Base-by-base conservation (phyloP, 805 yeast species). In the Candida alai region DNA sequence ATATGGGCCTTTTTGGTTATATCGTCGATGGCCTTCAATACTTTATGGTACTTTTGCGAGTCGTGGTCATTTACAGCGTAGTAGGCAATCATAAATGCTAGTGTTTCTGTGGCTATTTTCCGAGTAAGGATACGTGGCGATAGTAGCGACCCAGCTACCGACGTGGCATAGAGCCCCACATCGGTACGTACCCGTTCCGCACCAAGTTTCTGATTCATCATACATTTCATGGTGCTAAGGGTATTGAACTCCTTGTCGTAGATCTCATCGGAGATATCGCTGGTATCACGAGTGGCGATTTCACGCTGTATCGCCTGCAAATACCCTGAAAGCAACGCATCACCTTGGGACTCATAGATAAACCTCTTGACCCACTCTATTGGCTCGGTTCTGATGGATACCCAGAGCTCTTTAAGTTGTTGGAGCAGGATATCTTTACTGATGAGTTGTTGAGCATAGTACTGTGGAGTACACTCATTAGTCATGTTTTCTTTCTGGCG, bases 341-440 rank as follows among this genome's bases (percentile, higher is more conserved):
- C 87, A 7, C 97, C 97, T 54, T 86, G 94, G 28, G 76, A 70
- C 33, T 70, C 77, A 40, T 56, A 62, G n/a, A 87, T 68, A 48
- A 93, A 93, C 15, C 67, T 70, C 31, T 75, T 69, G 0, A 86
- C 93, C 97, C 97, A 90, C 37, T 62, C 70, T 13, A 66, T 62
- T 16, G 89, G 88, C 53, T 90, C 97, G 0, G 97, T 87, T 43
- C 97, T 76, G 27, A 90, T 66, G 30, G 95, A 86, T 5, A 93
- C 96, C 84, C 93, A 86, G 34, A 93, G 69, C 45, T 84, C 84
- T 24, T 83, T 85, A 43, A 90, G 65, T 54, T 89, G 86, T 34
- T 75, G 76, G 4, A 77, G 62, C 1, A 84, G 67, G 35, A 89
- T 78, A 20, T 76, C 60, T 47, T 83, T 82, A 23, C 83, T 79